Evolutionary conservation across 176 grass and related monocot species (phyloP).

Genomic region (Hordeum marinum): DNA sequence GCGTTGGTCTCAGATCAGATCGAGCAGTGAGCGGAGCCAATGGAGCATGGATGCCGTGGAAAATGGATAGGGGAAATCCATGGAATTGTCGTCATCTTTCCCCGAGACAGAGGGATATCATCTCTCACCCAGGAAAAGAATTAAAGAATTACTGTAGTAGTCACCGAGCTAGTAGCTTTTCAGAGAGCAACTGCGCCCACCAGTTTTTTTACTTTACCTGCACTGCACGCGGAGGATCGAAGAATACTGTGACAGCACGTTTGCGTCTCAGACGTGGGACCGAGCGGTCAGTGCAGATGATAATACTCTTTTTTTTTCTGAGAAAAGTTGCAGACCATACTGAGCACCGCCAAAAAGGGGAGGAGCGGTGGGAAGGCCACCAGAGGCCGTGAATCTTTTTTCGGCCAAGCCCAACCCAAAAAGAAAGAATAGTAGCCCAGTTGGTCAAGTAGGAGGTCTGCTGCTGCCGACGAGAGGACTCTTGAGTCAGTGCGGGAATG

Average conservation of each 20-base stretch:
- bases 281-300: not conserved
- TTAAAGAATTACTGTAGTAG: no score
- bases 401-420: no score
- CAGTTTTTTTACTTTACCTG: not conserved
- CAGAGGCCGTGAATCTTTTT: no score
- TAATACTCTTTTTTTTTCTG: no score
- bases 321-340: no score
- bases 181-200: not conserved
- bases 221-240: not conserved
- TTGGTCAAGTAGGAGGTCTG: no score
- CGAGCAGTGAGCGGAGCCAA: not conserved
- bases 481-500: no score
- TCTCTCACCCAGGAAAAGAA: not conserved
- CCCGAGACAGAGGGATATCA: not conserved
- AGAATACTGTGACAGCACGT: not conserved
- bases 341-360: no score
- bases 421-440: no score
- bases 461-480: no score
- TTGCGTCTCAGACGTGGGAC: not conserved
- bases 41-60: not conserved
- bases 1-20: not conserved
- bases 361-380: no score
- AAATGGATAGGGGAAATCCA: slow-evolving; percentile 3
- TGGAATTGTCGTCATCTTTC: not conserved
- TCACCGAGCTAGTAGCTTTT: no score